phyloP scores from a whole-genome alignment of 2,329 filamentous ascomycete species.

The Aureobasidium leucospermi region DNA sequence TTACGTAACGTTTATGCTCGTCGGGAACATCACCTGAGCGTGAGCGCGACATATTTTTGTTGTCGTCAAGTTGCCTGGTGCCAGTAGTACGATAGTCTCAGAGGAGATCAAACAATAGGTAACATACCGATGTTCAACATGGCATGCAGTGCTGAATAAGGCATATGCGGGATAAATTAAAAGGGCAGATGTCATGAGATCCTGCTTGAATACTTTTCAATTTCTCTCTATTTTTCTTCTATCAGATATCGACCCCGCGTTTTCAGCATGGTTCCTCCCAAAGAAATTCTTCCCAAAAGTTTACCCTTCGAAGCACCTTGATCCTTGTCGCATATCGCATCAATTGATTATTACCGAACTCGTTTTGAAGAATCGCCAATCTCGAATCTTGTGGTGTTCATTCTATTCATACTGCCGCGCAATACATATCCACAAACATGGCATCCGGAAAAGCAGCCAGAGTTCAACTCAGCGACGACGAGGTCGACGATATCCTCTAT shows the following conservation, averaged over 20 bases:
- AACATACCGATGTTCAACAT: too few relatives aligned
- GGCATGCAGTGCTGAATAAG: too few relatives aligned
- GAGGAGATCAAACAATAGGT: too few relatives aligned
- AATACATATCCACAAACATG: not conserved
- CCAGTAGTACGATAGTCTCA: too few relatives aligned
- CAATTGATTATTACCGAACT: not conserved
- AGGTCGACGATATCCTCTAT: slow-evolving; percentile 89
- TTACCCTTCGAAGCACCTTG: not conserved
- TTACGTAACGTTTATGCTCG: not conserved
- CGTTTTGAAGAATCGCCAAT: not conserved
- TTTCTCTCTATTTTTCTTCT: not conserved
- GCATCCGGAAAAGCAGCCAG: slow-evolving; percentile 12
- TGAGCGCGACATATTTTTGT: not conserved
- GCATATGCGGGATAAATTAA: not conserved
- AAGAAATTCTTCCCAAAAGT: slow-evolving; percentile 5
- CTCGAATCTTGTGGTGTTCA: not conserved
- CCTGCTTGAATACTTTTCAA: not conserved
- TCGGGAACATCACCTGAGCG: not conserved
- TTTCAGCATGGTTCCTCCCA: not conserved
- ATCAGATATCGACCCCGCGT: not conserved
- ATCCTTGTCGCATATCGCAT: not conserved
- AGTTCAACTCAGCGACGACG: slow-evolving; percentile 41
- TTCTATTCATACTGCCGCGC: not conserved
- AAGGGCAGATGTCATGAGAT: not conserved
- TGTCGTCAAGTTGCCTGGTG: not conserved